Base-by-base conservation (phyloP, 768 basidiomycete genomes). In the Tricholoma sp. region DNA sequence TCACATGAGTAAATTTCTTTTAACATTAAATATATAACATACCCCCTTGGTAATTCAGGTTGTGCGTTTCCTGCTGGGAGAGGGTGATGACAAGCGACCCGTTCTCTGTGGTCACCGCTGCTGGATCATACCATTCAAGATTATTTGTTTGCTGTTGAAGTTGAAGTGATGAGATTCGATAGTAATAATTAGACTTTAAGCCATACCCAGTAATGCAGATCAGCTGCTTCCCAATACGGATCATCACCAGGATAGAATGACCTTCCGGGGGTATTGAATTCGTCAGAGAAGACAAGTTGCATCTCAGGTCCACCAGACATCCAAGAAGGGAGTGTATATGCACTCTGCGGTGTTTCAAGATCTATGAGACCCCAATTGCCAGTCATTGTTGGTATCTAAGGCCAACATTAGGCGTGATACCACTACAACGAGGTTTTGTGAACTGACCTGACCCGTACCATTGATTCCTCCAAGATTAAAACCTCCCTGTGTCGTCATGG, bases 111-210 rank as follows among this genome's bases (percentile, higher is more conserved):
- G 83, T 87, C 55, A 92, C 70, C n/a, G 87, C 85, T 39, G 75
- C 82, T 0, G 94, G 93, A 64, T 88, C 88, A 68, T 95, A 93
- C 91, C 91, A 95, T 69, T 96, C 89, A 64, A 89, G 59, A 65
- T 89, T 84, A 52, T 79, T 79, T 10, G 88, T 84, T 63, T 73
- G 65, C 76, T 77, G 57, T 75, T 73, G 77, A 72, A 43, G 62
- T 49, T 57, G 54, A 4, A 5, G 34, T 18, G 3, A 52, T 11
- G 27, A 35, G 31, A 2, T 18, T 39, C 47, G 16, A 7, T 49
- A 54, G 37, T 16, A 21, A 31, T 14, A 31, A 39, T 19, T 18
- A 24, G 7, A 32, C n/a, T 18, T 45, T 1, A 52, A 18, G 14
- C 9, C n/a, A 41, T 22, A 84, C 83, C 87, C 89, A 91, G 64